Base-by-base conservation (phyloP, 495 filamentous ascomycete species). In the Hypoxylon trugodes region DNA sequence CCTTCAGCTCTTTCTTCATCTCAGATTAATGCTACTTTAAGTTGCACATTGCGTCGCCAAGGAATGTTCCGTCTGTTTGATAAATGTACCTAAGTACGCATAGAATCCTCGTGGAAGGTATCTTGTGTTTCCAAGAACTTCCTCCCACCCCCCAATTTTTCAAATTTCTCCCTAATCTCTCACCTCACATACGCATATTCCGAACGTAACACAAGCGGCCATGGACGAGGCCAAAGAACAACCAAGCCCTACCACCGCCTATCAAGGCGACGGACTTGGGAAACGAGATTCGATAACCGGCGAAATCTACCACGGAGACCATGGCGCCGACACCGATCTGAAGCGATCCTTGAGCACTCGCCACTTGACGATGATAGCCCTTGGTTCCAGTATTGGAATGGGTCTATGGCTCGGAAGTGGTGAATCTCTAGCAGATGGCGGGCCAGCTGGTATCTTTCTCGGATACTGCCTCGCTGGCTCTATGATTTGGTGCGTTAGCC, bases 371-470 rank as follows among this genome's bases (percentile, higher is more conserved):
- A 78, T 89, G 53, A 88, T 89, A 61, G 85, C 79, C 19, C 67
- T 82, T 8, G 86, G 86, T 56, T 86, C 85, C 53, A 86, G 84
- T 41, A 88, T 89, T 58, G 87, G 86, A 3, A 89, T 86, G 28
- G 86, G 84, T 50, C 72, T 89, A 12, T 89, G 89, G 72, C 75
- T 88, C 12, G 85, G 87, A 61, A 85, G 84, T 43, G 85, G 86
- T 13, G 63, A 62, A 37, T 79, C 82, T 12, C 79, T 89, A 32
- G 77, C 81, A 1, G 73, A 68, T 4, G 78, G 81, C 65, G 85
- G 85, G 46, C 86, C 86, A n/a, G 77, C 86, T 4, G 85, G 79
- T 15, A 75, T 89, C 42, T 74, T 90, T 22, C 74, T 89, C 8
- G 85, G 83, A 4, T 87, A 88, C 61, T 72, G 82, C 7, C 76